Evolutionary conservation across 306 rosid species (phyloP), one percentile per base, ranked within the genome.

Genomic region (Vachellia collinsii): DNA sequence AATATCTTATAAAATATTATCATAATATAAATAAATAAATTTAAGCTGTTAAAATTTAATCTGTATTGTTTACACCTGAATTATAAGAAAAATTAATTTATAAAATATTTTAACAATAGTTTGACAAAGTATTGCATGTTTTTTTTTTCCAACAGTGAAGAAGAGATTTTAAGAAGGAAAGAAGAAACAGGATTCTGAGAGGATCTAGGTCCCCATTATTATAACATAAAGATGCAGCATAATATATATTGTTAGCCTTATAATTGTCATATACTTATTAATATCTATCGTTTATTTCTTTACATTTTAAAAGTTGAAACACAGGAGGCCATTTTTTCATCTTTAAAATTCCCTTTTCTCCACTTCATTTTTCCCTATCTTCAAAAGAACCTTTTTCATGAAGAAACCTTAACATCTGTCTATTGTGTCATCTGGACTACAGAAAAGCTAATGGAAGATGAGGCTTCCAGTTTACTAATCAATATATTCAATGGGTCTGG

Each of bases 171-270:
- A 2, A 29, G 34, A 2, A 29, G 34, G 2, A 29, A 2, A 29
- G 34, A 29, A 29, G 34, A 29, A 29, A 29, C 1, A 29, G 34
- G 34, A 29, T 29, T 29, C 34, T 29, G 34, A 29, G 34, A 29
- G 34, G 34, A 29, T 29, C 34, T 29, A 29, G 2, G 2, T 29
- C 34, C 34, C 34, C 34, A 29, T 29, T 29, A 29, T 29, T 44
- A 43, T 53, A 69, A 56, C 70, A 75, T 34, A 36, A 50, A 68
- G 47, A 41, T 19, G 73, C 36, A 69, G 51, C n/a, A 69, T 11
- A 22, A 22, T 58, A 58, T 58, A n/a, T 54, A 54, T 54, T 20
- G 3, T 46, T 22, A 58, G 8, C 12, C 14, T 58, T 20, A 4
- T 22, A 58, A 20, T 58, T 58, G 13, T 22, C 3, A 1, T 58